Evolutionary conservation across 2,329 filamentous ascomycete species (phyloP).

Genomic region (Claviceps sp.): DNA sequence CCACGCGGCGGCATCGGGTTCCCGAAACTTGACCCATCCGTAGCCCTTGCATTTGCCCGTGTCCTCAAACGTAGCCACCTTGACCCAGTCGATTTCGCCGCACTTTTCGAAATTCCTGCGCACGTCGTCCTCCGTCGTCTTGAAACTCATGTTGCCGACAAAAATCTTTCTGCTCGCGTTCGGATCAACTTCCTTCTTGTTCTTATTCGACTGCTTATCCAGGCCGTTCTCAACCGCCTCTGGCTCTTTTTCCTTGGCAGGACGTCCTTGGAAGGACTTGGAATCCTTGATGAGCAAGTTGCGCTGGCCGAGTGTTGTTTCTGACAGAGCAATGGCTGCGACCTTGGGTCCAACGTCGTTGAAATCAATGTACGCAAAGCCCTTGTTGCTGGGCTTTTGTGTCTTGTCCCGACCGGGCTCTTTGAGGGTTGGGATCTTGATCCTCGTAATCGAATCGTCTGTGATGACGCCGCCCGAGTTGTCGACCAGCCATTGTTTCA

Average conservation of each 20-base stretch:
- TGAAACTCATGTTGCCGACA: conserved; percentile 78
- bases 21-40: conserved; percentile 86
- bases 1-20: conserved; percentile 56
- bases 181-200: conserved; percentile 20
- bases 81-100: conserved; percentile 68
- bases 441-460: conserved; percentile 62
- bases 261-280: conserved; percentile 81
- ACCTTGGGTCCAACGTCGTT: conserved; percentile 53
- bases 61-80: conserved; percentile 92
- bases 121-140: conserved; percentile 68
- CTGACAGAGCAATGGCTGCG: conserved; percentile 74
- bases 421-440: conserved; percentile 62
- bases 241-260: conserved; percentile 44
- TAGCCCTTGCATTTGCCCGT: conserved; percentile 96
- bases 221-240: conserved; percentile 14
- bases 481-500: conserved; percentile 69
- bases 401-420: conserved; percentile 25
- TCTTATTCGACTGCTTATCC: conserved; percentile 20
- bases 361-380: conserved; percentile 95
- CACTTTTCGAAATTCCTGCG: conserved; percentile 73
- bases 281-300: conserved; percentile 87
- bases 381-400: conserved; percentile 52
- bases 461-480: conserved; percentile 53
- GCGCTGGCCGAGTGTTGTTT: conserved; percentile 63
- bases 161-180: conserved; percentile 75